Percentiles rank a stretch among this genome's conserved stretches.
These are phyloP conservation scores for Acidiella bohemica DNA, from an alignment of 495 filamentous ascomycete genomes.

Conservation along the genomic window DNA sequence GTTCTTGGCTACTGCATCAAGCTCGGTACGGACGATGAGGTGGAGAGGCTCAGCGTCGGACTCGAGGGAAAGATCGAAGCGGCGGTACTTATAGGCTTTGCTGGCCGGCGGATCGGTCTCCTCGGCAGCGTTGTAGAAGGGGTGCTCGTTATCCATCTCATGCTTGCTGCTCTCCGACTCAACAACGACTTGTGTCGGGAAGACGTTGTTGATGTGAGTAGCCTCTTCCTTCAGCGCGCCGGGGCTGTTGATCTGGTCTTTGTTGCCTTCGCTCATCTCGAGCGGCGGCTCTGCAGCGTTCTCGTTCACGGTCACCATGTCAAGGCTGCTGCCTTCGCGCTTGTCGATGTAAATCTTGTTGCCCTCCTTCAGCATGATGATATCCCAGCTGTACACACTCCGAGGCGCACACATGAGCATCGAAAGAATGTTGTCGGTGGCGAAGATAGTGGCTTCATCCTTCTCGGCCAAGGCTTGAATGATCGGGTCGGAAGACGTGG, in stretches of 20 bases:
- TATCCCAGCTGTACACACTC: constrained; percentile 94
- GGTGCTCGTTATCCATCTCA: constrained; percentile 76
- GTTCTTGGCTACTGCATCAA: constrained; percentile 93
- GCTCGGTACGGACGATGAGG: constrained; percentile 86
- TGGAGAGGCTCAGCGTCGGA: constrained; percentile 82
- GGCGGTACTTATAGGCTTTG: constrained; percentile 95
- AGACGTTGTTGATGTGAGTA: constrained; percentile 99
- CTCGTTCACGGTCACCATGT: constrained; percentile 97
- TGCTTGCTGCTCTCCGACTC: constrained; percentile 67
- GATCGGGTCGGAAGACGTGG: constrained; percentile 84
- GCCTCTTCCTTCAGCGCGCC: constrained; percentile 84
- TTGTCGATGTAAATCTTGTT: constrained; percentile 98
- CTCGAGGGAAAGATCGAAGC: constrained; percentile 87
- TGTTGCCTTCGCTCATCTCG: constrained; percentile 81
- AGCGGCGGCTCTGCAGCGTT: constrained; percentile 94
- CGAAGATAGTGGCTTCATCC: constrained; percentile 93
- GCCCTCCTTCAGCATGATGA: constrained; percentile 77
- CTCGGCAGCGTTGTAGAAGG: constrained; percentile 89
- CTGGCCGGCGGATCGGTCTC: constrained; percentile 85
- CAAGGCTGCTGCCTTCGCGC: constrained; percentile 80
- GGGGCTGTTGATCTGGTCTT: constrained; percentile 87
- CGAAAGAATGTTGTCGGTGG: constrained; percentile 88
- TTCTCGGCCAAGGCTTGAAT: constrained; percentile 95
- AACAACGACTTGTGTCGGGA: constrained; percentile 80
- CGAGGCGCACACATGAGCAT: constrained; percentile 98